Base-by-base conservation (phyloP, 164 flowering plant genomes). In the Kingdonia uniflora region DNA sequence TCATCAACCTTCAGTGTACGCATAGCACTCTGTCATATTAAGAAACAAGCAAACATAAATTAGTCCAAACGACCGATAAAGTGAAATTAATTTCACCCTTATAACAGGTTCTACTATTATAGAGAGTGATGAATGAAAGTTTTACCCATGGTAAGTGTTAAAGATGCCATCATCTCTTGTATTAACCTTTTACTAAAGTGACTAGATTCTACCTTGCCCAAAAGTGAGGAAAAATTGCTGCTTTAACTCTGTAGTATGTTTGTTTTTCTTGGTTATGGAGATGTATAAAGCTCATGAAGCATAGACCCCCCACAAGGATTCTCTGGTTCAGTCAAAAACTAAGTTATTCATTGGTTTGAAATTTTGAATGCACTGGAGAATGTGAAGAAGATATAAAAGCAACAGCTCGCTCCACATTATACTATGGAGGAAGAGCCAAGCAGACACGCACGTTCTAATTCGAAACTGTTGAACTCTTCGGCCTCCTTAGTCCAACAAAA, bases 1-100 rank as follows among this genome's bases (percentile, higher is more conserved):
- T 82, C 87, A 26, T 85, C 87, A 14, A 85, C 85, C 63, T 76
- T 82, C 65, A 85, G 89, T 82, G 76, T 85, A 85, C 0, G 83
- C 89, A 47, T 85, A n/a, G n/a, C n/a, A 85, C 48, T 85, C 95
- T 85, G 85, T 58, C 23, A 23, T 11, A 1, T 17, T n/a, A 49
- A n/a, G n/a, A n/a, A n/a, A 19, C 23, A 48, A 52, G 14, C 12
- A 16, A 42, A 43, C 11, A 16, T 3, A 19, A 16, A 43, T n/a
- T 16, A 14, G 19, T 13, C 7, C 11, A 44, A 17, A 14, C 44
- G 14, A n/a, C n/a, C 44, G 4, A 41, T n/a, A n/a, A n/a, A n/a
- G n/a, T n/a, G n/a, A n/a, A n/a, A n/a, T n/a, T n/a, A n/a, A n/a
- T n/a, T n/a, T 11, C 44, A 11, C 14, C 14, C 17, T 41, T 14